Evolutionary conservation across 2,329 filamentous ascomycete species (phyloP), one percentile per base, ranked within the genome.

Genomic region (Onygenales sp.): DNA sequence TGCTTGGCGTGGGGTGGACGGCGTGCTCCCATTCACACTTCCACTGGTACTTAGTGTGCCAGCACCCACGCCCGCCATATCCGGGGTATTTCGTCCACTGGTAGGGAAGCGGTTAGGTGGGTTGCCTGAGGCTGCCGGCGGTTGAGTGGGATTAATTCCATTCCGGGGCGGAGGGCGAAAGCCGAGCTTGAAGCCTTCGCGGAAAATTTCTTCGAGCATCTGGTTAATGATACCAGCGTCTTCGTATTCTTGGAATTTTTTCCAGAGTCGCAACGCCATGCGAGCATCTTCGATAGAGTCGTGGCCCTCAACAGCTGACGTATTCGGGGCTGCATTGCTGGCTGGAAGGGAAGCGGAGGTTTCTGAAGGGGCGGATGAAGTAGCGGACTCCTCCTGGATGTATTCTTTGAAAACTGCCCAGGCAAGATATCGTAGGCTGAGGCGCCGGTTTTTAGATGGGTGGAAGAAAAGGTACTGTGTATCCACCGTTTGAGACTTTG

Each of bases 241-340:
- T 51, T 86, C 77, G 63, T 88, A 97, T 71, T 97, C 91, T 58
- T 88, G 79, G 69, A 90, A 96, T 68, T 95, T 96, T 44, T 86
- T 81, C 79, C 82, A 98, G 7, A 98, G 76, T 66, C 89, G 88
- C 42, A 97, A 77, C 0, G 94, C 93, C 42, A 92, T 96, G 31
- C 87, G 81, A 0, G 93, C 91, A 67, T 98, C 93, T 69, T 97
- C 93, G 60, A 98, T 94, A 9, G 86, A 92, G 70, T 98, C 93
- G 70, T 98, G 94, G 5, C 73, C 73, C 45, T 75, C 70, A 13
- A 52, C 3, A 49, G 52, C 36, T 59, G 59, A 33, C n/a, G 54
- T 51, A 32, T 54, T 53, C 11, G 56, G 54, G 6, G 54, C 42
- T 6, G 57, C n/a, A 1, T 50, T 36, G 27, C 40, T 52, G n/a